Evolutionary conservation across 495 filamentous ascomycete genomes (phyloP), one percentile per base, ranked within the genome.

Genomic region (Penicillium manginii): DNA sequence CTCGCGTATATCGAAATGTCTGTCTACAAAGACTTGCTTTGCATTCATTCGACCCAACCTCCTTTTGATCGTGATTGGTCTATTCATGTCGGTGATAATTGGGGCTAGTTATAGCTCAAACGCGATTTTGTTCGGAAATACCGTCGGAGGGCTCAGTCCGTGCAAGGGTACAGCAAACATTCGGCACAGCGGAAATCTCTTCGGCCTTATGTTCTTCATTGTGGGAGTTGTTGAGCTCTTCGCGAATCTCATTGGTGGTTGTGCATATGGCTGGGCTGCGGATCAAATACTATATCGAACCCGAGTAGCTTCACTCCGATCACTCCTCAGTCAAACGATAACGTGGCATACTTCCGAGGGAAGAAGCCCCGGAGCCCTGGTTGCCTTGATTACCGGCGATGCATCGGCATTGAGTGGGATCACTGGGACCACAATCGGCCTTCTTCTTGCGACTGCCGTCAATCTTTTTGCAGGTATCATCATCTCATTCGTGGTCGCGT

Each of bases 181-280:
- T 32, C 61, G 62, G 14, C 69, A 66, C 18, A 65, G 67, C 52
- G 79, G 79, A 22, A 63, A 75, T 55, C 83, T 84, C 55, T 83
- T 67, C 42, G 79, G 79, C 1, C 68, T 83, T 4, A 77, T 85
- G 72, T 82, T 85, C 67, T 84, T 85, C 52, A 65, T 83, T 11
- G 64, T 84, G 7, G 77, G 80, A 2, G 66, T 84, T 8, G 74
- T 79, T 43, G 81, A 79, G 33, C 77, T 86, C 52, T 74, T 81
- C 35, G 81, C 81, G 4, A 83, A 86, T 59, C 14, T 78, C 3
- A 71, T 74, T 37, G 77, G 75, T 53, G 78, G 80, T 63, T 70
- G 74, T 9, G 70, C 70, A n/a, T 82, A 84, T 43, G 82, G 82
- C 10, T 73, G 74, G 62, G 72, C 82, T 4, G 77, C 81, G 3